A percentile compares a stretch with the other conserved stretches of the same genome.
phyloP scores from a whole-genome alignment of 1,139 yeast species.

The Candida sp. region DNA sequence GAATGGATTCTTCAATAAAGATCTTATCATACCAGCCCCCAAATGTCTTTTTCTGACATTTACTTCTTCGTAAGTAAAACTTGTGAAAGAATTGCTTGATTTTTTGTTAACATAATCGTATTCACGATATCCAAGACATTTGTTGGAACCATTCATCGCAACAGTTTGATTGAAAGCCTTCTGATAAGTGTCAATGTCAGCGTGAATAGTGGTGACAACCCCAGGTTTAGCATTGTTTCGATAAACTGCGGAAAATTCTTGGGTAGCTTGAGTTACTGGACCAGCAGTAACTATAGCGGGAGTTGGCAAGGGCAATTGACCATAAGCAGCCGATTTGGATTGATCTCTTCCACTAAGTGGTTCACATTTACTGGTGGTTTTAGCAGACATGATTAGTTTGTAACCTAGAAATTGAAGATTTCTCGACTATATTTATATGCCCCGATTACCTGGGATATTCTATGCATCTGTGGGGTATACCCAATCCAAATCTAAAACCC shows the following conservation, averaged over 20 bases:
- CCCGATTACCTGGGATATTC: background rate
- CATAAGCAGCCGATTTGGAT: conserved; percentile 8
- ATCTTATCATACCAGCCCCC: conserved; percentile 28
- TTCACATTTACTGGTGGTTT: background rate
- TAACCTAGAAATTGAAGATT: background rate
- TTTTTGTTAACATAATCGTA: conserved; percentile 18
- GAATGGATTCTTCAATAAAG: conserved; percentile 21
- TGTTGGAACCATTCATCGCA: conserved; percentile 13
- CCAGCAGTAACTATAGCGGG: conserved; percentile 4
- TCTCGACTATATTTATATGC: background rate
- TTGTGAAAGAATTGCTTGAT: conserved; percentile 13
- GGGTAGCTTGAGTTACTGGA: background rate
- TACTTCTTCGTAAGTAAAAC: conserved; percentile 14
- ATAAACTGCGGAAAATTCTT: conserved; percentile 8
- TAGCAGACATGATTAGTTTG: background rate
- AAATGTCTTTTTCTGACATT: conserved; percentile 14
- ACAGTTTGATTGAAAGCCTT: conserved; percentile 24
- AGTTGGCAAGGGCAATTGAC: conserved; percentile 12
- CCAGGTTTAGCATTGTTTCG: conserved; percentile 10
- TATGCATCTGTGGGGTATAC: background rate
- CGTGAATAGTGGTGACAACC: conserved; percentile 12
- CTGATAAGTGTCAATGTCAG: conserved; percentile 24
- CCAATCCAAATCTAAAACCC: background rate
- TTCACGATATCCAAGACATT: conserved; percentile 26
- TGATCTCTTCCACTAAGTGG: conserved; percentile 3